These are phyloP conservation scores for Craspedostauros australis DNA, from an alignment of 108 stramenopile species.

Conservation along the genomic window DNA sequence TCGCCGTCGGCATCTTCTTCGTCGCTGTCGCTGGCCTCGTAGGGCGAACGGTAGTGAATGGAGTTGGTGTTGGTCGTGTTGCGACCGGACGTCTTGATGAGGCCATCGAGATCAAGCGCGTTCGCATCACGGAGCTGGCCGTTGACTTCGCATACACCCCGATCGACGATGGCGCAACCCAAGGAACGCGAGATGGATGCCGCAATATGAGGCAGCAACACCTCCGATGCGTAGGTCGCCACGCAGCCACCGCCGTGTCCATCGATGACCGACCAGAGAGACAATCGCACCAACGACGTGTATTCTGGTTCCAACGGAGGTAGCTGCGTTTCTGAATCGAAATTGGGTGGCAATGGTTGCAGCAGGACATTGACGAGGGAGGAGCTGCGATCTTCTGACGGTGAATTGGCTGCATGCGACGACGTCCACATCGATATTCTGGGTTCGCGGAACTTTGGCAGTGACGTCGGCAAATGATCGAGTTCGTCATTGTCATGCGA, in stretches of 20 bases:
- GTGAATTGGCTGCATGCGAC: conserved; percentile 73
- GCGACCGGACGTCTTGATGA: conserved; percentile 62
- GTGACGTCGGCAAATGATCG: conserved; percentile 37
- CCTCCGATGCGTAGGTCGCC: conserved; percentile 70
- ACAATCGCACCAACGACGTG: conserved; percentile 50
- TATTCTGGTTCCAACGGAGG: conserved; percentile 27
- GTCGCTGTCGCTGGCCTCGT: conserved; percentile 46
- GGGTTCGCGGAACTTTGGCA: conserved; percentile 63
- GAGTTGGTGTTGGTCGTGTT: conserved; percentile 47
- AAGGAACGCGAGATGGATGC: conserved; percentile 59
- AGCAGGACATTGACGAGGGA: conserved; percentile 72
- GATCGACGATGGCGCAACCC: conserved; percentile 66
- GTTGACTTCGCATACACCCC: conserved; percentile 73
- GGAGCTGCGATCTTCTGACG: conserved; percentile 72
- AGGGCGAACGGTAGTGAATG: conserved; percentile 72
- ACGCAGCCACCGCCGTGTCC: conserved; percentile 85
- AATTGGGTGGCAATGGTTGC: conserved; percentile 27
- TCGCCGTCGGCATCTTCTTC: conserved; percentile 42
- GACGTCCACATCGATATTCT: conserved; percentile 70
- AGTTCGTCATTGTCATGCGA: neutral
- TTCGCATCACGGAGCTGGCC: conserved; percentile 76
- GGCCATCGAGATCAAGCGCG: conserved; percentile 73
- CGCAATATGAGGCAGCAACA: conserved; percentile 70
- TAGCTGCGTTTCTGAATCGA: conserved; percentile 33
- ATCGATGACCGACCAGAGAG: conserved; percentile 80